Evolutionary conservation across 306 rosid species (phyloP), one percentile per base, ranked within the genome.

Genomic region (Dryas drummondii): DNA sequence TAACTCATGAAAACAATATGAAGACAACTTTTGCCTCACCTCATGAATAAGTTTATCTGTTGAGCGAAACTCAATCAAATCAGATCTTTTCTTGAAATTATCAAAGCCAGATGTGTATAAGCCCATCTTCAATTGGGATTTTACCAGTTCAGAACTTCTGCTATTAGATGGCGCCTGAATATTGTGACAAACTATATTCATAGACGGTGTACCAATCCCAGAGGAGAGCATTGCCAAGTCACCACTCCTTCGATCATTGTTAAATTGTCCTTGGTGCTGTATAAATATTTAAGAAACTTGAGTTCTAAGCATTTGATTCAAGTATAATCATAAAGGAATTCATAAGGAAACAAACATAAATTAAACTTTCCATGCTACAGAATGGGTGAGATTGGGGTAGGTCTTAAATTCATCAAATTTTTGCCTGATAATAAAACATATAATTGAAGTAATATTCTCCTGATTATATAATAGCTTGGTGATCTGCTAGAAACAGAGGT

Each of bases 211-310:
- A 14, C 66, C 66, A 27, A 27, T 32, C 66, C 16, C 45, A 32
- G 66, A 60, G 44, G 66, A 60, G 40, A 26, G 63, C 40, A 58
- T 26, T 58, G 37, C 63, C 41, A 27, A 27, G 8, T 58, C 63
- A 52, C 57, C 57, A 27, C 13, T 58, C 37, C 63, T 26, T 58
- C 26, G 37, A 58, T 6, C 66, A 32, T 13, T 60, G 66, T 45
- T 60, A 60, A 60, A 1, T 60, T 32, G 4, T 60, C 66, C 66
- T 60, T 60, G n/a, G 66, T 12, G 26, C 66, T 60, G 66, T 60
- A n/a, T 3, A 26, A 22, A 22, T 57, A 57, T 57, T 17, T 17
- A 57, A 57, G 62, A 57, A 57, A 57, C 62, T 51, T 5, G 17
- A 51, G 55, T 51, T 51, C n/a, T 4, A 51, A 51, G 55, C 55